Evolutionary conservation across 768 basidiomycete species (phyloP), one percentile per base, ranked within the genome.

Genomic region (Dacryopinax spathularia): DNA sequence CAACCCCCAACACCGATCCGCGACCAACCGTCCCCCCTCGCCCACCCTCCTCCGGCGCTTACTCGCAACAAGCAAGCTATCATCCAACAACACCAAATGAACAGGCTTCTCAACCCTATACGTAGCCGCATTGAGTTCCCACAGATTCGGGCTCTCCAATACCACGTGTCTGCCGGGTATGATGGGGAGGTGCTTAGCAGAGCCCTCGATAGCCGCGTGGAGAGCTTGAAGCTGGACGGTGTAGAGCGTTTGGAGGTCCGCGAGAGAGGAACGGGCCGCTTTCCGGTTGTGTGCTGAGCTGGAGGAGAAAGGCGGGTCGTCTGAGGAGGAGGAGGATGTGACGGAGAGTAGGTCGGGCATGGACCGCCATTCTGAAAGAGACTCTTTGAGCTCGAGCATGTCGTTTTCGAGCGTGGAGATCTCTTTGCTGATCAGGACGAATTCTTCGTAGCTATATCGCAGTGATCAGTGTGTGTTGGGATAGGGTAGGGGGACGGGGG

Each of bases 401-500:
- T 97, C 94, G 70, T 93, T 94, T 77, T 99, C 96, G 29, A 99
- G 82, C 1, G 89, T 87, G 29, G 89, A 87, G 62, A 99, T 95
- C 75, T 98, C 96, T 72, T 98, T 98, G 2, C 96, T 96, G 22
- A 99, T 90, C 63, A 88, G 80, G 29, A 99, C 90, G 72, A 98
- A 98, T 72, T 98, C 92, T 48, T 93, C 89, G 71, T 98, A 98
- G 75, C 95, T 98, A 31, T 33, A 22, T 62, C 13, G 29, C 15
- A 33, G 3, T 1, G 34, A 44, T 43, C 10, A 43, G n/a, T 56
- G 56, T 56, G 5, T n/a, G 60, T 60, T 22, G 10, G 41, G 61
- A n/a, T n/a, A n/a, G 22, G n/a, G 10, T 33, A 64, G 33, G 63
- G 39, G 27, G 43, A 65, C 75, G 60, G 22, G 15, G 22, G 20